phyloP scores from a whole-genome alignment of 805 yeast species.

The Schizosaccharomyces japonicus region DNA sequence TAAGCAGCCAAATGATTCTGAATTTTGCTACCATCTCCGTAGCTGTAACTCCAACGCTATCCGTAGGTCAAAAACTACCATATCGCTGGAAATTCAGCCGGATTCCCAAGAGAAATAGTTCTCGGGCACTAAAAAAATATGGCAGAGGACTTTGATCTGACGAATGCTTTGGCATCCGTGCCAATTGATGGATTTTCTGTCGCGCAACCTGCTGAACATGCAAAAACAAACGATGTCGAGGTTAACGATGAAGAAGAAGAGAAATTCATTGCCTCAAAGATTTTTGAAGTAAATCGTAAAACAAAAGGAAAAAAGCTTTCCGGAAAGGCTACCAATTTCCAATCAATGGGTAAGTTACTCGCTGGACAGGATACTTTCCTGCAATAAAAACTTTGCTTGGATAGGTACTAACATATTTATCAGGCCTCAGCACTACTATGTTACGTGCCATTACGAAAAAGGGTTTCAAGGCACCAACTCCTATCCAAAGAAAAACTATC shows the following conservation, averaged over 20 bases:
- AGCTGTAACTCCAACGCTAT: too few species aligned
- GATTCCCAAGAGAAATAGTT: too few species aligned
- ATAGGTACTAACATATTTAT: not conserved
- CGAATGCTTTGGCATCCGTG: too few species aligned
- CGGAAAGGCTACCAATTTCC: constrained; percentile 27
- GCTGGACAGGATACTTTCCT: too few species aligned
- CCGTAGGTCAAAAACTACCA: too few species aligned
- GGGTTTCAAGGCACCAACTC: constrained; percentile 90
- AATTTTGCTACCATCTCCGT: too few species aligned
- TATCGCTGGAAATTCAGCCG: too few species aligned
- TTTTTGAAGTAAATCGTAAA: not conserved
- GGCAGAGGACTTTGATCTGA: too few species aligned
- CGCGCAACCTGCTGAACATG: constrained; percentile 13
- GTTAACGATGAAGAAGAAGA: constrained; percentile 27
- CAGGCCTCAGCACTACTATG: constrained; percentile 43
- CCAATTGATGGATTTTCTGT: too few species aligned
- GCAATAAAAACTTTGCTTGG: not conserved
- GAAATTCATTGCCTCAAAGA: constrained; percentile 11
- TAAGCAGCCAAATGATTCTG: too few species aligned
- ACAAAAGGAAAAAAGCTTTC: constrained; percentile 15
- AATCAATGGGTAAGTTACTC: constrained; percentile 18
- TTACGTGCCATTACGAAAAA: constrained; percentile 49
- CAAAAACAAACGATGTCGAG: constrained; percentile 15
- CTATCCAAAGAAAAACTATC: constrained; percentile 87
- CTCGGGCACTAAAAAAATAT: too few species aligned